A percentile compares a stretch with the other conserved stretches of the same genome.
phyloP scores from a whole-genome alignment of 2,329 filamentous ascomycete genomes.

The Lasiodiplodia gonubiensis region DNA sequence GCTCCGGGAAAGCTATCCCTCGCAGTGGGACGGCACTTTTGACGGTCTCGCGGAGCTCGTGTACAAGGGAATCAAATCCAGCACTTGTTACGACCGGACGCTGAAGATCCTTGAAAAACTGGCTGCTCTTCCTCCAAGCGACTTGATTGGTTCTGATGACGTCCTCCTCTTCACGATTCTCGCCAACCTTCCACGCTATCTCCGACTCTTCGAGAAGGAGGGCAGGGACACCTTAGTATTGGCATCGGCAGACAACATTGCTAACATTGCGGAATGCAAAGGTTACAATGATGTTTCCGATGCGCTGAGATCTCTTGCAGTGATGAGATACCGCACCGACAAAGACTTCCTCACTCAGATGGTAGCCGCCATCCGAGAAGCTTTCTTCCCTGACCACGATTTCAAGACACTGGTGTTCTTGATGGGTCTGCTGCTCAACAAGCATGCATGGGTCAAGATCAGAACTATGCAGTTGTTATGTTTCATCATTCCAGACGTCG shows the following conservation, averaged over 20 bases:
- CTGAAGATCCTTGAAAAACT: conserved; percentile 79
- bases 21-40: conserved; percentile 87
- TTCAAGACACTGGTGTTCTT: conserved; percentile 87
- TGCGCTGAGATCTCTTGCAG: conserved; percentile 73
- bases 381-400: conserved; percentile 82
- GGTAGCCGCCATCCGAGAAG: conserved; percentile 73
- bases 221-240: conserved; percentile 55
- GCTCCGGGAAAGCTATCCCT: conserved; percentile 78
- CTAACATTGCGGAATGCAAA: conserved; percentile 74
- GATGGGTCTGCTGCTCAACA: conserved; percentile 89
- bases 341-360: conserved; percentile 79
- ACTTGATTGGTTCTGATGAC: conserved; percentile 80
- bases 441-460: conserved; percentile 84
- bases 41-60: conserved; percentile 84
- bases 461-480: conserved; percentile 92
- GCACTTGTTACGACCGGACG: conserved; percentile 77
- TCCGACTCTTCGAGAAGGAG: conserved; percentile 76
- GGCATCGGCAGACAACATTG: conserved; percentile 71
- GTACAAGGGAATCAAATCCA: conserved; percentile 91
- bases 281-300: conserved; percentile 70
- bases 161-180: conserved; percentile 85
- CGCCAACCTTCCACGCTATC: conserved; percentile 87
- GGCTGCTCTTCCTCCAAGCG: conserved; percentile 77
- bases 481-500: conserved; percentile 83
- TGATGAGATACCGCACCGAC: conserved; percentile 68